Percentiles rank a stretch among this genome's conserved stretches.
These are phyloP conservation scores for Triticum dicoccoides DNA, from an alignment of 176 grass and related monocot species.

Conservation along the genomic window DNA sequence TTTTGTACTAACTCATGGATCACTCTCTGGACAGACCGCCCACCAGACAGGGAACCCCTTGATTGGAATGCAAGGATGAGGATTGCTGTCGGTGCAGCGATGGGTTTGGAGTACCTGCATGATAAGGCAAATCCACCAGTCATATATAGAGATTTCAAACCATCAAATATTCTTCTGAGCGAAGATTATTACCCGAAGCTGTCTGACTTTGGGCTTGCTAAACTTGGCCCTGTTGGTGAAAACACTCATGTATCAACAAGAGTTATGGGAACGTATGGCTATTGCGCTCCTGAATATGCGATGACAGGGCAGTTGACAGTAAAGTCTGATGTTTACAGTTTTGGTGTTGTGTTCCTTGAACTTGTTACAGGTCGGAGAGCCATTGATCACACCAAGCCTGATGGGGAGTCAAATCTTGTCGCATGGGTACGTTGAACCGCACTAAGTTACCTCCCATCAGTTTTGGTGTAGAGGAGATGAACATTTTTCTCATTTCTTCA, in stretches of 20 bases:
- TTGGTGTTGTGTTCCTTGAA: constrained; percentile 98
- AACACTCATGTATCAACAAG: constrained; percentile 95
- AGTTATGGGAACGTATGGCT: constrained; percentile 99
- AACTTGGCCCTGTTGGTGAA: constrained; percentile 97
- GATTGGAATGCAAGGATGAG: constrained; percentile 97
- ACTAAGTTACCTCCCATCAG: background rate
- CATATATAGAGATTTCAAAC: constrained; percentile 98
- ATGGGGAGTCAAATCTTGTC: constrained; percentile 86
- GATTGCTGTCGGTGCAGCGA: constrained; percentile 89
- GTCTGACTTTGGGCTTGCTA: constrained; percentile 98
- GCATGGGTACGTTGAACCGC: constrained; percentile 68
- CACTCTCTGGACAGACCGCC: constrained; percentile 46
- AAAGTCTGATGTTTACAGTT: constrained; percentile 99
- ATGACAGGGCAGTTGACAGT: constrained; percentile 98
- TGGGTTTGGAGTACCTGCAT: constrained; percentile 93
- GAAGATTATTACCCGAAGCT: constrained; percentile 85
- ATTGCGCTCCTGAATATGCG: constrained; percentile 98
- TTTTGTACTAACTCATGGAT: constrained; percentile 26
- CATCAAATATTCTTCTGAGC: constrained; percentile 94
- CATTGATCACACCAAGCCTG: constrained; percentile 68
- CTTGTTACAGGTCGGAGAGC: constrained; percentile 89
- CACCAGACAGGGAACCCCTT: constrained; percentile 74
- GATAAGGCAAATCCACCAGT: constrained; percentile 92
- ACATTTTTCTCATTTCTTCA: constrained; percentile 20
- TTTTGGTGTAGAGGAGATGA: background rate